A percentile compares a stretch with the other conserved stretches of the same genome.
These are phyloP conservation scores for Henningerozyma blattae DNA, from an alignment of 805 yeast genomes.

Conservation along the genomic window DNA sequence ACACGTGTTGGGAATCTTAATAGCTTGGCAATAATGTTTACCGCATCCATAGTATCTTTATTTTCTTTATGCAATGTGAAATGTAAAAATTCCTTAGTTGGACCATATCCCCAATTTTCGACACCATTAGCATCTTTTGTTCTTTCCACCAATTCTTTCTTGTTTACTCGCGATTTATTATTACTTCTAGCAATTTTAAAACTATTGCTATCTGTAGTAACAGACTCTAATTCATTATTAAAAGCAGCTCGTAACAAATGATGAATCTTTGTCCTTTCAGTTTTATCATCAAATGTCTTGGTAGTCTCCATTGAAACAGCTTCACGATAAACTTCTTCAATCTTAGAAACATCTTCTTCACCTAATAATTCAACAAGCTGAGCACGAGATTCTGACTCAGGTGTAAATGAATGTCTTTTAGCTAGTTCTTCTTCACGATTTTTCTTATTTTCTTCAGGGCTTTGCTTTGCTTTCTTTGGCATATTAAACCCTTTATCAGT, in stretches of 20 bases:
- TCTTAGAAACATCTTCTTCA: slow-evolving; percentile 42
- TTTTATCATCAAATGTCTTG: slow-evolving; percentile 51
- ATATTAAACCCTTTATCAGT: slow-evolving; percentile 59
- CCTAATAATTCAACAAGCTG: slow-evolving; percentile 46
- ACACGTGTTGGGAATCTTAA: slow-evolving; percentile 61
- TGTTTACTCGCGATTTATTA: slow-evolving; percentile 28
- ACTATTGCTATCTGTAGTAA: slow-evolving; percentile 56
- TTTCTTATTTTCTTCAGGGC: slow-evolving; percentile 28
- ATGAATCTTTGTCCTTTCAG: slow-evolving; percentile 68
- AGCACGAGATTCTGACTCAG: slow-evolving; percentile 34
- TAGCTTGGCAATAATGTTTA: slow-evolving; percentile 57
- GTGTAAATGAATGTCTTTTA: slow-evolving; percentile 26
- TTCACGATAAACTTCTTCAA: slow-evolving; percentile 41
- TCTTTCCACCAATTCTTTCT: slow-evolving; percentile 26
- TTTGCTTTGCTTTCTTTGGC: slow-evolving; percentile 35
- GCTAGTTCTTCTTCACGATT: slow-evolving; percentile 21
- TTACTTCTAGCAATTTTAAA: slow-evolving; percentile 51
- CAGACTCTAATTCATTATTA: slow-evolving; percentile 62
- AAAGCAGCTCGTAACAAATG: slow-evolving; percentile 64
- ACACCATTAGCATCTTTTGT: slow-evolving; percentile 36
- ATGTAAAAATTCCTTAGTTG: slow-evolving; percentile 54
- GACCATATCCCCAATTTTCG: slow-evolving; percentile 64
- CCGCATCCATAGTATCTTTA: slow-evolving; percentile 95
- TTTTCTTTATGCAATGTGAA: slow-evolving; percentile 85
- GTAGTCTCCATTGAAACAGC: slow-evolving; percentile 49